Evolutionary conservation across 805 yeast species (phyloP).

Genomic region (Wickerhamiella siamensis): DNA sequence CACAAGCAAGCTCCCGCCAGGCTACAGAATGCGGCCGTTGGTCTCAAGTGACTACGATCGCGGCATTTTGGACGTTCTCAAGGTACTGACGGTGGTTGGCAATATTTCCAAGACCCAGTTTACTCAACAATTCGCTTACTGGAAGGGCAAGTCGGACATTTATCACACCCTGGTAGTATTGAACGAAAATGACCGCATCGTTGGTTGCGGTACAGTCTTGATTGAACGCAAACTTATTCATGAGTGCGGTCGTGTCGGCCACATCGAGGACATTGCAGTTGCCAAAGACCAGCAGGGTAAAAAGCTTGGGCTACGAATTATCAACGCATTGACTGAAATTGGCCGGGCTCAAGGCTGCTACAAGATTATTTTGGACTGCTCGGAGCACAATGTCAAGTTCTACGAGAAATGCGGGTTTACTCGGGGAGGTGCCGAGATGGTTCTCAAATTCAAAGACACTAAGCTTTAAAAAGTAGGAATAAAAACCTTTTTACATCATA

Average conservation of each 20-base stretch:
- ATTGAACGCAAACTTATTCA: constrained; percentile 74
- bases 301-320: constrained; percentile 56
- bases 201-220: constrained; percentile 71
- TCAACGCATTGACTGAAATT: constrained; percentile 42
- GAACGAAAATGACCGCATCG: constrained; percentile 38
- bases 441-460: constrained; percentile 6
- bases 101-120: constrained; percentile 40
- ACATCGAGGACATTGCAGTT: constrained; percentile 89
- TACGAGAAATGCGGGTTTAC: constrained; percentile 77
- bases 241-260: constrained; percentile 74
- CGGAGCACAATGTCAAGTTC: constrained; percentile 64
- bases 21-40: constrained; percentile 51
- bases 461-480: background rate
- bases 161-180: constrained; percentile 62
- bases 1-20: constrained; percentile 34
- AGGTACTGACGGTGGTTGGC: constrained; percentile 74
- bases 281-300: constrained; percentile 64
- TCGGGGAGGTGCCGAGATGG: constrained; percentile 31
- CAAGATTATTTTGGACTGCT: constrained; percentile 82
- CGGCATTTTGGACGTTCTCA: constrained; percentile 49
- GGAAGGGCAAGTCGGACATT: constrained; percentile 37
- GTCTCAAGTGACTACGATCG: constrained; percentile 40
- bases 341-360: constrained; percentile 59
- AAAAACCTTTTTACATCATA: too few species aligned
- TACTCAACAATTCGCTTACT: constrained; percentile 36